Evolutionary conservation across 352 stramenopile genomes (phyloP), one percentile per base, ranked within the genome.

Genomic region (Phytophthora hybrid): DNA sequence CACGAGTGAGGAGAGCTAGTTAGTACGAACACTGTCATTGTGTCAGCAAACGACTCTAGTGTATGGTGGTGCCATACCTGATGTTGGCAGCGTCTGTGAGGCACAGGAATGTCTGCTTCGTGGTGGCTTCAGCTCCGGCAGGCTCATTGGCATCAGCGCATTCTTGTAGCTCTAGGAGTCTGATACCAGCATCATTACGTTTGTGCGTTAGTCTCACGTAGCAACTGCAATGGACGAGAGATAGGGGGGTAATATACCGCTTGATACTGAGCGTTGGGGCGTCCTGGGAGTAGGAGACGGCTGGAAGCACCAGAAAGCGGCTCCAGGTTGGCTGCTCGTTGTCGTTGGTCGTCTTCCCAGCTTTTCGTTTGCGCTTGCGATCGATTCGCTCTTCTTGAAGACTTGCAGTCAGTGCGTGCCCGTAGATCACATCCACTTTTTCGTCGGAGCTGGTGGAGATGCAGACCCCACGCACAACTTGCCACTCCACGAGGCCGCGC

Each of bases 71-170:
- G 31, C 3, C 11, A 18, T 65, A 89, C 82, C 82, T 89, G 70
- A 90, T 80, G 65, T 81, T 87, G n/a, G 70, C 69, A 8, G 66
- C 71, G 56, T 90, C 74, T 59, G 66, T 83, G 53, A 90, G 74
- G 52, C 82, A 84, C 21, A 90, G 63, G 57, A 88, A 88, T 21
- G 73, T 78, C 63, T 47, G 69, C 56, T 77, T 73, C 26, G 55
- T 65, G 46, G 55, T 29, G 4, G 18, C 51, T 44, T 58, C 58
- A 26, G 34, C 16, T 0, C 5, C 46, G 23, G 5, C 65, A 13
- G 63, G 75, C 56, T 74, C 53, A 32, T 77, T 73, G 31, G 67
- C 31, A 32, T 70, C 54, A 8, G 72, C 79, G 32, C 68, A 76
- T 64, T 79, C 61, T 57, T 89, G 69, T 39, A 88, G 69, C 59